phyloP scores from a whole-genome alignment of 306 rosid genomes.

The Parietaria judaica region DNA sequence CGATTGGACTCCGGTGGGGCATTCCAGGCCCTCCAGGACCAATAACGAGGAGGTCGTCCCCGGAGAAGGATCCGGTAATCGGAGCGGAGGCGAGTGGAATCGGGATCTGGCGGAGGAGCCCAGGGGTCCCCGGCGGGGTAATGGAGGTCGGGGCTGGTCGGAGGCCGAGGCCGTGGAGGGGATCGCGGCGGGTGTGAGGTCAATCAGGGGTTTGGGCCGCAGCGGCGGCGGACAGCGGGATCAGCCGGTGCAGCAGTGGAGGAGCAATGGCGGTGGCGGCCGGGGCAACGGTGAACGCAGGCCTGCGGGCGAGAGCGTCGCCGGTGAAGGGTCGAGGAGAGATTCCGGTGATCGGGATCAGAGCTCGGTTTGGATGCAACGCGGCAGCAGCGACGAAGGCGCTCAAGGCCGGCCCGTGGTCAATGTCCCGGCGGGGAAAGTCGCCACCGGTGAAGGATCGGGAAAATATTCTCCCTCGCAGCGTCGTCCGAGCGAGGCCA shows the following conservation, averaged over 20 bases:
- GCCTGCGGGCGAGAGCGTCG: background rate
- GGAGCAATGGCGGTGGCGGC: background rate
- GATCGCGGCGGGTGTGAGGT: slow-evolving; percentile 1
- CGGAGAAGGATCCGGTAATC: slow-evolving; percentile 4
- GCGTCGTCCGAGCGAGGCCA: background rate
- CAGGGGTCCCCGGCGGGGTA: no score
- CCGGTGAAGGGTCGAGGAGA: slow-evolving; percentile 7
- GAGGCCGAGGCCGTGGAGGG: background rate
- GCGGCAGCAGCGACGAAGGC: background rate
- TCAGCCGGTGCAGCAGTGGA: background rate
- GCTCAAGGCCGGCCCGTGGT: background rate
- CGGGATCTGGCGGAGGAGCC: no score
- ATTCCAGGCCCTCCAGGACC: no score
- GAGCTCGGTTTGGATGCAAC: background rate
- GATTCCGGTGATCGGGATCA: slow-evolving; percentile 1
- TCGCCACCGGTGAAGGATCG: slow-evolving; percentile 4
- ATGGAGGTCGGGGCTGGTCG: background rate
- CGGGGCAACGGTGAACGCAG: no score
- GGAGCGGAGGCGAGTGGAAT: no score
- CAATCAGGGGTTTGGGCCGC: background rate
- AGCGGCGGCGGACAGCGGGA: background rate
- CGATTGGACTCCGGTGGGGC: no score
- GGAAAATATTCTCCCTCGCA: background rate
- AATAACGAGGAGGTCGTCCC: background rate
- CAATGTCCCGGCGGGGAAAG: background rate